Evolutionary conservation across 192 early-diverging fungal genomes (phyloP).

Genomic region (Backusella luteola): DNA sequence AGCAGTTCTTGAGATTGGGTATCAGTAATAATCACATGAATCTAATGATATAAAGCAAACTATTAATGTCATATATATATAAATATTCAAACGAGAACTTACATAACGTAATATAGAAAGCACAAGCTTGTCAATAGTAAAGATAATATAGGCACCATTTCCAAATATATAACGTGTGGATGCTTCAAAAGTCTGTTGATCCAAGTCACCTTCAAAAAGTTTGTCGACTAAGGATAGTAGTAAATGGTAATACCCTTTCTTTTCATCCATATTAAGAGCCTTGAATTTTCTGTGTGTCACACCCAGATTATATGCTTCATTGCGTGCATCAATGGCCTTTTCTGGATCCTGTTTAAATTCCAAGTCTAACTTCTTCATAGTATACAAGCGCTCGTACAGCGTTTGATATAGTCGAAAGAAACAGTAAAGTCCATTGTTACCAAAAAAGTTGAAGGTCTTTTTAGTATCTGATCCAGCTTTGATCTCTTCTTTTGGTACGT

Average conservation of each 20-base stretch:
- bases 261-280: constrained; percentile 49
- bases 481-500: neutral
- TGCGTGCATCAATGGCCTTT: constrained; percentile 48
- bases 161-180: constrained; percentile 78
- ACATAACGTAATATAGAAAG: constrained; percentile 77
- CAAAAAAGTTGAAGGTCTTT: constrained; percentile 68
- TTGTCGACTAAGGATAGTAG: constrained; percentile 72
- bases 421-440: constrained; percentile 81
- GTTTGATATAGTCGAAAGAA: constrained; percentile 89
- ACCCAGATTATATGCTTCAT: constrained; percentile 53
- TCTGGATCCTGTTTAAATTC: constrained; percentile 54
- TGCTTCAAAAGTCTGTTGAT: constrained; percentile 80
- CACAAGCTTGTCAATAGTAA: constrained; percentile 87
- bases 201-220: constrained; percentile 46
- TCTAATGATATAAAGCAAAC: neutral
- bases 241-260: constrained; percentile 67
- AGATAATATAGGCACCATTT: constrained; percentile 80
- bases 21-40: constrained; percentile 45
- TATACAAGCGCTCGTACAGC: constrained; percentile 74
- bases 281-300: neutral
- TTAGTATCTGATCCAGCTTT: neutral
- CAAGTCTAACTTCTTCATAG: constrained; percentile 73
- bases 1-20: constrained; percentile 61
- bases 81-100: neutral
- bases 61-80: neutral